These are phyloP conservation scores for Panus rudis DNA, from an alignment of 768 basidiomycete genomes.

Conservation along the genomic window DNA sequence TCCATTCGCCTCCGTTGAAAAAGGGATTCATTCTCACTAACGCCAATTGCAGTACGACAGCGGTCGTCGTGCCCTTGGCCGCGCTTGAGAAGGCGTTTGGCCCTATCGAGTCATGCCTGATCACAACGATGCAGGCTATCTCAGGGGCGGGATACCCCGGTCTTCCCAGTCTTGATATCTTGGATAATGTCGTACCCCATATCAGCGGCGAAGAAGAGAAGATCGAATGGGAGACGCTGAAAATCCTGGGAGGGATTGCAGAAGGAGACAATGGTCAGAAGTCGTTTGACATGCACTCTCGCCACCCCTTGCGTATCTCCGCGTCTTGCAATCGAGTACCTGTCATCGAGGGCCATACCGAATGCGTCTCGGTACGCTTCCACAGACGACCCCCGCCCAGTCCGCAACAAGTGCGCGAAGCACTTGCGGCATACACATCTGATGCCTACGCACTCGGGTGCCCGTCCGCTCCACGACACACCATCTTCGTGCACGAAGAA, in stretches of 20 bases:
- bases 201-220: slow-evolving; percentile 96
- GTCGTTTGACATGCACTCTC: slow-evolving; percentile 79
- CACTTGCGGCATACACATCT: slow-evolving; percentile 64
- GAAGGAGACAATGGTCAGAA: slow-evolving; percentile 47
- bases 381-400: slow-evolving; percentile 71
- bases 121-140: slow-evolving; percentile 97
- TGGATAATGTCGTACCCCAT: slow-evolving; percentile 94
- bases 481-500: slow-evolving; percentile 90
- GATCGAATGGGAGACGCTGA: slow-evolving; percentile 97
- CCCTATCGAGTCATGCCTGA: slow-evolving; percentile 84
- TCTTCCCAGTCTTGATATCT: slow-evolving; percentile 78
- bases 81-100: slow-evolving; percentile 90
- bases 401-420: slow-evolving; percentile 82
- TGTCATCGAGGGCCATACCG: slow-evolving; percentile 92
- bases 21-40: slow-evolving; percentile 97
- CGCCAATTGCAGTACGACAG: slow-evolving; percentile 97
- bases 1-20: slow-evolving; percentile 59
- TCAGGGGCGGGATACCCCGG: slow-evolving; percentile 98
- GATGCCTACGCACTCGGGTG: slow-evolving; percentile 70
- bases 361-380: slow-evolving; percentile 85
- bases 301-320: slow-evolving; percentile 79
- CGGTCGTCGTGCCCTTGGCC: slow-evolving; percentile 82
- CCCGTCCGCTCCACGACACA: slow-evolving; percentile 79
- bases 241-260: slow-evolving; percentile 84
- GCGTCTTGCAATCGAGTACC: slow-evolving; percentile 94